Base-by-base conservation (phyloP, 2,329 filamentous ascomycete species). In the Nemania diffusa region DNA sequence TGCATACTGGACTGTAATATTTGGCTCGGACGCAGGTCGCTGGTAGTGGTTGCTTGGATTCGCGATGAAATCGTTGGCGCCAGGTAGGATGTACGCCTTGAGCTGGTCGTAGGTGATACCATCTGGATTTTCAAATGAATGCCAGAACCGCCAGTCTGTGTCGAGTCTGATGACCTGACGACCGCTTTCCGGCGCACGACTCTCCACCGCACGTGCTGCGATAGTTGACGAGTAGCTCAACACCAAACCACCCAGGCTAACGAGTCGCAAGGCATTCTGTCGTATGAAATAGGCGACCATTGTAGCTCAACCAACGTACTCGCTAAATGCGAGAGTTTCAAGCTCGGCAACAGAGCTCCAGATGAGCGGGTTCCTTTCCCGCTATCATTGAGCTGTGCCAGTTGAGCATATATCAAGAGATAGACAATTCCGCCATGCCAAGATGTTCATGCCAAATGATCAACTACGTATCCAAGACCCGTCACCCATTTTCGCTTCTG, bases 91-190 rank as follows among this genome's bases (percentile, higher is more conserved):
- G 71, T 76, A 79, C 17, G 72, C 66, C 57, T 77, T 78, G 13
- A 78, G 68, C 6, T 50, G 67, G 57, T 71, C 64, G 68, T 80
- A 80, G 5, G 73, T 76, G 4, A 80, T 69, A 1, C 64, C 69
- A 65, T 80, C 79, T 0, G 78, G 78, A 55, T 75, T 78, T 26
- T 72, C 68, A 2, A 71, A 73, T 57, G 78, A 79, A 62, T 78
- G 78, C 26, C 70, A 67, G 62, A 80, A 80, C 13, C 73, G 73
- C 79, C 79, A 80, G 59, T 67, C 75, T 6, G 68, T 69, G 69
- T 79, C 78, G 63, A 80, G 66, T 62, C 75, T 79, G 51, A 72
- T 46, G 11, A 78, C 77, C 64, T 78, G 73, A 46, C 78, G 77
- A 5, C 69, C 69, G 15, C n/a, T 24, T 11, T 34, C 50, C 4